Base-by-base conservation (phyloP, 371 early-diverging fungal genomes). In the Mortierella sp. region DNA sequence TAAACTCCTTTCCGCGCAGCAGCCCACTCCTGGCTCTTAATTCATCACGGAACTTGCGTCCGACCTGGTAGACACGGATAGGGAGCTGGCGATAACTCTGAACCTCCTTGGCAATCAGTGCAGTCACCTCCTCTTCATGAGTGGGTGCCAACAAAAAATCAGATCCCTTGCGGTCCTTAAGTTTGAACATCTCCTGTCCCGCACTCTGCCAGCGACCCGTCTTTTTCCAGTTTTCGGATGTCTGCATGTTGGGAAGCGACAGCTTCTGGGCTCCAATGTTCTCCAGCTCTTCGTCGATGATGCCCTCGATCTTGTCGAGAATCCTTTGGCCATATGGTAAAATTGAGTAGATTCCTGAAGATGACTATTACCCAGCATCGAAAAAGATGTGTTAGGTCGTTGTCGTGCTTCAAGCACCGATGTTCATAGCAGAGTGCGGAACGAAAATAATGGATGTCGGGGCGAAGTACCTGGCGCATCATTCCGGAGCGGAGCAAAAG, bases 61-160 rank as follows among this genome's bases (percentile, higher is more conserved):
- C 95, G n/a, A 96, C 96, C 82, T 98, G 98, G 89, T 97, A 98
- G 44, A 97, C 90, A 11, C 96, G 92, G 44, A 97, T 88, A 0
- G 98, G 98, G 26, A 96, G 88, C 74, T 96, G 95, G 21, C 94
- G 90, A 59, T 92, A 89, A 21, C 96, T 93, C 61, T 90, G 80
- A 5, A 96, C 89, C 53, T 94, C 93, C 37, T 87, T 71, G 5
- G 92, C 95, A 19, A 97, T 93, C 24, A 97, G 79, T 5, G 84
- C 84, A 0, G 98, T 96, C 67, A 98, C 93, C 80, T 98, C 98
- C 82, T 98, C 98, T 82, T 98, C 98, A 78, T 97, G 97, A 1
- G 98, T 98, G 0, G 98, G 98, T 2, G 95, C 95, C 34, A 98
- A 86, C 48, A 95, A 75, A 73, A 95, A 91, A 46, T 93, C 94